Percentiles rank a stretch among this genome's conserved stretches.
phyloP scores from a whole-genome alignment of 2,329 filamentous ascomycete species.

The Sporothrix euskadiensis region DNA sequence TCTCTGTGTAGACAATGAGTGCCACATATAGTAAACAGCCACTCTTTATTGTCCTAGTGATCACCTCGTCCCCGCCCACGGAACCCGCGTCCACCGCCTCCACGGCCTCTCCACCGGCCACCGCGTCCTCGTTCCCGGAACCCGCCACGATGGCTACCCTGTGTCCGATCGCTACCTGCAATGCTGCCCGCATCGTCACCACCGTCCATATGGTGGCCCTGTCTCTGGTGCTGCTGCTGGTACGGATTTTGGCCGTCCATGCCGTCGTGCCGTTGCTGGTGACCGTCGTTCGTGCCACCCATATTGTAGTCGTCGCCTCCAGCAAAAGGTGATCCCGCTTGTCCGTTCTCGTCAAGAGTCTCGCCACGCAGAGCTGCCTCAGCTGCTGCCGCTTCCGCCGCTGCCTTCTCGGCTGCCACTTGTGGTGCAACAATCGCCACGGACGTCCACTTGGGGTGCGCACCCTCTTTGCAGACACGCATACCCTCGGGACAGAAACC shows the following conservation, averaged over 20 bases:
- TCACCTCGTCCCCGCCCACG: slow-evolving; percentile 33
- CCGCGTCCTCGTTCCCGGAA: slow-evolving; percentile 39
- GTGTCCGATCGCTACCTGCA: slow-evolving; percentile 28
- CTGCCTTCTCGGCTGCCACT: slow-evolving; percentile 27
- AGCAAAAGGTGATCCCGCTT: not conserved
- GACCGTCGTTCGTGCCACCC: slow-evolving; percentile 12
- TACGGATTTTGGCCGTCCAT: not conserved
- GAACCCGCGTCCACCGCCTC: slow-evolving; percentile 35
- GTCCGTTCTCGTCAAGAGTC: not conserved
- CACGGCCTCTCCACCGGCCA: slow-evolving; percentile 41
- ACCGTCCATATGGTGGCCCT: slow-evolving; percentile 34
- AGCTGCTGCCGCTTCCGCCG: slow-evolving; percentile 23
- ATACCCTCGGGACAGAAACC: slow-evolving; percentile 86
- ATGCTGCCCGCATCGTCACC: slow-evolving; percentile 29
- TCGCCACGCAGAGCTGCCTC: slow-evolving; percentile 35
- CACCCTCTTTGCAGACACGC: slow-evolving; percentile 71
- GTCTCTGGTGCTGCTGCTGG: slow-evolving; percentile 37
- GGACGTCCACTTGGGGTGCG: slow-evolving; percentile 73
- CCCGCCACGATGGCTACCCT: slow-evolving; percentile 23
- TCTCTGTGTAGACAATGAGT: not conserved
- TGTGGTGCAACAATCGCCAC: slow-evolving; percentile 54
- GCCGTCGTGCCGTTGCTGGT: slow-evolving; percentile 6
- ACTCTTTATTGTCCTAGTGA: not conserved
- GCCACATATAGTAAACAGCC: not conserved
- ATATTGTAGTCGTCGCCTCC: slow-evolving; percentile 25